Evolutionary conservation across 1,139 yeast genomes (phyloP).

Genomic region (Yamadazyma aaseri): DNA sequence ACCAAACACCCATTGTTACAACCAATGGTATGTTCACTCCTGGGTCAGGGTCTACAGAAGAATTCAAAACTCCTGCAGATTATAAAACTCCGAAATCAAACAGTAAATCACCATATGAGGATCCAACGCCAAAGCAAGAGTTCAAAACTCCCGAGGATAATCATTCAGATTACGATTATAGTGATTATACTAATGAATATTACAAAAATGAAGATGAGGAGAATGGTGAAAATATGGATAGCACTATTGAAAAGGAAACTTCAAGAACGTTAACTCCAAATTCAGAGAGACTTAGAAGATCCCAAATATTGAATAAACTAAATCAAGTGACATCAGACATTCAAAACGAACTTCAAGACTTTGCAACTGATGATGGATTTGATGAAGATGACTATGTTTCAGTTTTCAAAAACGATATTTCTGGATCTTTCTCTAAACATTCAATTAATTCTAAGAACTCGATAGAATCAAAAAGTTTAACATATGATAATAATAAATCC

Average conservation of each 20-base stretch:
- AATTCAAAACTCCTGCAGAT: conserved; percentile 8
- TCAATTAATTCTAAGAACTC: background rate
- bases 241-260: conserved; percentile 2
- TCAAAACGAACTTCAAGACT: conserved; percentile 29
- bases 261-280: conserved; percentile 12
- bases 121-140: conserved; percentile 2
- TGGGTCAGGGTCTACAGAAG: conserved; percentile 2
- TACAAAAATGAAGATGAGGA: conserved; percentile 6
- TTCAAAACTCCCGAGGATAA: conserved; percentile 4
- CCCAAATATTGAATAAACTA: conserved; percentile 39
- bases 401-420: conserved; percentile 5
- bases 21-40: conserved; percentile 4
- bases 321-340: conserved; percentile 43
- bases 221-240: conserved; percentile 1
- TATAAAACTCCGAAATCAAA: background rate
- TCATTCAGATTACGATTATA: conserved; percentile 5
- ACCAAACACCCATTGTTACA: conserved; percentile 13
- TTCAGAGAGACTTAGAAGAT: conserved; percentile 28
- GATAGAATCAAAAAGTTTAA: background rate
- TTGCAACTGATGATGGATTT: conserved; percentile 18
- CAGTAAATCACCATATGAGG: conserved; percentile 1
- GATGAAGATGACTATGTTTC: conserved; percentile 9
- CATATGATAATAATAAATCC: background rate
- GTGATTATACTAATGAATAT: conserved; percentile 10
- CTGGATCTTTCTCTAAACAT: background rate